Base-by-base conservation (phyloP, 1,284 basidiomycete species). In the Malassezia yamatoensis region DNA sequence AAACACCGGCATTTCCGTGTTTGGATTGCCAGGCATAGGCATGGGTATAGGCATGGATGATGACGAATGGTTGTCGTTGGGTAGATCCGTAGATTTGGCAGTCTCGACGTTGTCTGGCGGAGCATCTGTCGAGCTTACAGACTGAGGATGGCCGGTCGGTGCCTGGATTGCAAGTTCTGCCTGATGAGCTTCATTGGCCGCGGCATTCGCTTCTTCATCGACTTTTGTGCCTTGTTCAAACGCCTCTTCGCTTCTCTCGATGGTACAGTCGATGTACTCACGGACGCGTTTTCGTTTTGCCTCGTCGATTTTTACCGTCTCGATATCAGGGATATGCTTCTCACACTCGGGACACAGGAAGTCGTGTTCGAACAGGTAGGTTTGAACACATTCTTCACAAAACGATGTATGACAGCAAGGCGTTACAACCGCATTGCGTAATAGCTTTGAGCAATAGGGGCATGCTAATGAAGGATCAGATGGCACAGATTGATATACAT, bases 381-480 rank as follows among this genome's bases (percentile, higher is more conserved):
- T 72, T 49, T 70, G 68, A 32, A 74, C 71, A 51, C 70, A 72
- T 53, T 74, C 72, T 40, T 74, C 70, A 44, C 72, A 74, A 50
- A 67, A 72, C 10, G 60, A 61, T 2, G 67, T 72, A 16, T 58
- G 53, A 52, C 72, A 74, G 56, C 72, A 74, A 2, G 66, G 65
- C 44, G 72, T 70, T 47, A 64, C 57, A 8, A 71, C 67, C 7
- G 72, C 69, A 33, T 67, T 64, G 29, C 63, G 61, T 15, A 72
- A 53, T 34, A 74, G 59, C 51, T 67, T 70, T 38, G 65, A 63
- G 59, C 72, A 74, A 9, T 73, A 59, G 24, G 67, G 65, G 46
- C 72, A 74, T 1, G 72, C 68, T 1, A 74, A 54, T n/a, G 60
- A 48, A 1, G 67, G 59, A 46, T 74, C 70, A 16, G 65, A 61